Base-by-base conservation (phyloP, 2,329 filamentous ascomycete species). In the Ramularia endophylla region DNA sequence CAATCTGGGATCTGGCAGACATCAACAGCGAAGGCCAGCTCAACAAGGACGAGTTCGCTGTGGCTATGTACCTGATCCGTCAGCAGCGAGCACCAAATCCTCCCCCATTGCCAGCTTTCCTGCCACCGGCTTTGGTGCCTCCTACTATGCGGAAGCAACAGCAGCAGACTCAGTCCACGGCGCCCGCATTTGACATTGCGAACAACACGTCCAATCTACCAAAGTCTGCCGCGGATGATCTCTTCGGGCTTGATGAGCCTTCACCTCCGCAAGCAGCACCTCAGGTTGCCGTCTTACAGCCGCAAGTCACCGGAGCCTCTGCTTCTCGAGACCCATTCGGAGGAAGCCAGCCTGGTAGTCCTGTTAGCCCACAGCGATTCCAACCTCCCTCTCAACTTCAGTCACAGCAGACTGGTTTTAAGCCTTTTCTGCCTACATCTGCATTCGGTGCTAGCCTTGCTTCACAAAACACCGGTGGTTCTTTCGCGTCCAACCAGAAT, bases 1-100 rank as follows among this genome's bases (percentile, higher is more conserved):
- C 94, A 56, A 94, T 98, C 50, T 98, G 92, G 92, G 92, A 98
- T 62, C 77, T 98, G 20, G 84, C 92, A 11, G 92, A 98, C 65
- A 87, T 95, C 65, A 87, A 87, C 58, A 92, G 87, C 6, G 85
- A 89, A 53, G 92, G 92, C 8, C 82, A 84, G 43, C 71, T 98
- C 42, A 88, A 77, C 34, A 80, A 79, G 54, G 92, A 98, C 53
- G 89, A 95, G 56, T 98, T 98, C 60, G 88, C 92, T 0, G 88
- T 98, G 34, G 90, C 92, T 39, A 95, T 98, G 89, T 94, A 94
- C 61, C 73, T 98, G 37, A 95, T 98, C 55, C 80, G 89, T 47
- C 86, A 94, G 62, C 89, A 95, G 62, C 78, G 89, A 40, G 84
- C 77, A 50, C 83, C 81, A 48, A 79, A 80, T 43, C 79, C 82